Evolutionary conservation across 164 flowering plant species (phyloP).

Genomic region (Kingdonia uniflora): DNA sequence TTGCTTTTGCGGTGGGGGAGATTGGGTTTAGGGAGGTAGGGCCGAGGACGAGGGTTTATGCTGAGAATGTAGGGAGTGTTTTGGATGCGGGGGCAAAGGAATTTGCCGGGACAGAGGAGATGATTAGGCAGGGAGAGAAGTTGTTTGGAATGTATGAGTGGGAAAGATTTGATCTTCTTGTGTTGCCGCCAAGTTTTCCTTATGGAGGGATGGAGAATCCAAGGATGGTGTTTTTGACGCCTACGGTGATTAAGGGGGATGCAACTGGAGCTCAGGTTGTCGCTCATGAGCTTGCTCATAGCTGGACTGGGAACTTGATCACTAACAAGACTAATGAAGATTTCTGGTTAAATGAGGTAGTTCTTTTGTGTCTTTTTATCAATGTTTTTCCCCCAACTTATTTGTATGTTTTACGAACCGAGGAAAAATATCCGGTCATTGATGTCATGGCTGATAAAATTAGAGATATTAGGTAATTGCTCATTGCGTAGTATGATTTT

Average conservation of each 20-base stretch:
- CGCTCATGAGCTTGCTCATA: slow-evolving; percentile 97
- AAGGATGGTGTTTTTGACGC: slow-evolving; percentile 89
- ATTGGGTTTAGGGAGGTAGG: slow-evolving; percentile 72
- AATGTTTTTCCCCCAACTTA: no score
- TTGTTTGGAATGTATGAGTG: slow-evolving; percentile 84
- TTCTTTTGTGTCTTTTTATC: background rate
- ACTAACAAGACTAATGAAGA: slow-evolving; percentile 92
- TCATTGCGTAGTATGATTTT: no score
- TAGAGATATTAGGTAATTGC: no score
- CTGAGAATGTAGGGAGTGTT: slow-evolving; percentile 47
- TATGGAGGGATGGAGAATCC: slow-evolving; percentile 99
- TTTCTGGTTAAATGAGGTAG: slow-evolving; percentile 97
- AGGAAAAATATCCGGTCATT: no score
- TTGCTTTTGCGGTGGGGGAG: slow-evolving; percentile 88
- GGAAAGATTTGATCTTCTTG: slow-evolving; percentile 93
- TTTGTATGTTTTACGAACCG: no score
- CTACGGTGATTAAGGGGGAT: slow-evolving; percentile 89
- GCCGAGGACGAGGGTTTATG: slow-evolving; percentile 74
- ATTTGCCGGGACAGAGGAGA: slow-evolving; percentile 86
- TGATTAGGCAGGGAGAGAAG: slow-evolving; percentile 83
- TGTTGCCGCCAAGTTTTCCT: slow-evolving; percentile 97
- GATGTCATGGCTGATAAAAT: no score
- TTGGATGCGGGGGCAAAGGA: slow-evolving; percentile 74
- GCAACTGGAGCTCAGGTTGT: slow-evolving; percentile 85
- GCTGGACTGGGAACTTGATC: slow-evolving; percentile 97